Evolutionary conservation across 2,329 filamentous ascomycete species (phyloP), one percentile per base, ranked within the genome.

Genomic region (Periglandula ipomoeae): DNA sequence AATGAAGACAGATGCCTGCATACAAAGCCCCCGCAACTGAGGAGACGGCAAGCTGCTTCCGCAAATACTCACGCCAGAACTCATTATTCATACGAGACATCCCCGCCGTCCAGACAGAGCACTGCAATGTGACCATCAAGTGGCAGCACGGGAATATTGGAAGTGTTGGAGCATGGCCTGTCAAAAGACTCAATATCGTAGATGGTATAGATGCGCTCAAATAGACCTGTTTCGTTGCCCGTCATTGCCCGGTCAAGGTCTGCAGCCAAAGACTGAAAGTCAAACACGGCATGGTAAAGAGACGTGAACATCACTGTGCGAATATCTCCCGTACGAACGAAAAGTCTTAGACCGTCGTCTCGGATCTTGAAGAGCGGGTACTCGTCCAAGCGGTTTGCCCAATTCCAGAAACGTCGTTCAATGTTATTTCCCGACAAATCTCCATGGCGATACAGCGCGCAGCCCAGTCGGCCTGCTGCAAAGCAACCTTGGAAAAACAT

Each of bases 401-500:
- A 58, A 1, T 47, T 39, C 8, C 58, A 53, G 32, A 68, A 54
- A 42, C 59, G 59, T 1, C 30, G 39, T 24, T 44, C 24, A 46
- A 71, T 60, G 48, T 65, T 59, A 3, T 48, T 20, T 32, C 55
- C 50, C 3, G 53, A 53, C 0, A 46, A 50, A 53, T 70, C 68
- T 8, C 46, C 35, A 0, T 40, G 0, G 1, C 52, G 49, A 47
- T 50, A 53, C 4, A 70, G 58, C 5, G 64, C 51, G 48, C 68
- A 70, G 0, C 50, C 42, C 2, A 52, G 26, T 13, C 45, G 27
- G 1, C 61, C 58, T 15, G 55, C 61, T 1, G 55, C 50, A 52
- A 62, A 68, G 54, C 70, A 72, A 2, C 61, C 59, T 10, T 60
- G 51, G 51, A 62, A 69, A 51, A 71, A 65, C 27, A 55, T 49